Conservation (phyloP, 805 yeast species). For the Cephaloascus albidus region DNA sequence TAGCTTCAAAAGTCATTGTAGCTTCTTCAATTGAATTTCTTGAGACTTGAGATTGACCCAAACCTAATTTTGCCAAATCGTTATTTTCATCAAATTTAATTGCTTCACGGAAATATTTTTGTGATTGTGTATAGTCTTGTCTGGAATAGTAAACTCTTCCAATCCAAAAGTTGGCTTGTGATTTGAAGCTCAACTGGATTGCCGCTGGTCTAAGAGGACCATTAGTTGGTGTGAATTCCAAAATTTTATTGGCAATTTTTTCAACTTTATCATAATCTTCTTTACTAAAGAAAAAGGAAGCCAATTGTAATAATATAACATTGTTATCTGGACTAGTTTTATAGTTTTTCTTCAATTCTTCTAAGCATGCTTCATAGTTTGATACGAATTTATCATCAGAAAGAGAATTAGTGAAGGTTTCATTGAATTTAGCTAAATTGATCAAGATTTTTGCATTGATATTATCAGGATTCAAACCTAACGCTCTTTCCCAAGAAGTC, state of each 20-base stretch:
- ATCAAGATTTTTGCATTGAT: slow-evolving; percentile 56
- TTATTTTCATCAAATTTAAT: slow-evolving; percentile 56
- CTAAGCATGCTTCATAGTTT: slow-evolving; percentile 51
- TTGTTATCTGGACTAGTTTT: slow-evolving; percentile 39
- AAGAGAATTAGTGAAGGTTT: slow-evolving; percentile 44
- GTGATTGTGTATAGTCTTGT: slow-evolving; percentile 59
- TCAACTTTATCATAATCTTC: slow-evolving; percentile 50
- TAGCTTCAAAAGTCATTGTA: slow-evolving; percentile 70
- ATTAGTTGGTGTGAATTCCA: slow-evolving; percentile 15
- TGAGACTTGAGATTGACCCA: slow-evolving; percentile 75
- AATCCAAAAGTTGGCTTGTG: slow-evolving; percentile 58
- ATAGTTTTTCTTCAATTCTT: slow-evolving; percentile 30
- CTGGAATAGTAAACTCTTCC: slow-evolving; percentile 66
- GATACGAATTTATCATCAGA: slow-evolving; percentile 53
- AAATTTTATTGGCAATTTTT: slow-evolving; percentile 43
- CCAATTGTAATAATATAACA: slow-evolving; percentile 55
- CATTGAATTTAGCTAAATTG: slow-evolving; percentile 60
- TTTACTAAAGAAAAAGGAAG: slow-evolving; percentile 64
- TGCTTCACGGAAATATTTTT: slow-evolving; percentile 64
- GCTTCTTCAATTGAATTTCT: slow-evolving; percentile 78
- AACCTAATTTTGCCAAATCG: slow-evolving; percentile 66
- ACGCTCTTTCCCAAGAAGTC: slow-evolving; percentile 73
- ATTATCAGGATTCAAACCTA: slow-evolving; percentile 49
- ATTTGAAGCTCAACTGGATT: slow-evolving; percentile 20
- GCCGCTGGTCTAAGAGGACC: slow-evolving; percentile 9